These are phyloP conservation scores for Cicer arietinum DNA, from an alignment of 306 rosid species.

Conservation along the genomic window DNA sequence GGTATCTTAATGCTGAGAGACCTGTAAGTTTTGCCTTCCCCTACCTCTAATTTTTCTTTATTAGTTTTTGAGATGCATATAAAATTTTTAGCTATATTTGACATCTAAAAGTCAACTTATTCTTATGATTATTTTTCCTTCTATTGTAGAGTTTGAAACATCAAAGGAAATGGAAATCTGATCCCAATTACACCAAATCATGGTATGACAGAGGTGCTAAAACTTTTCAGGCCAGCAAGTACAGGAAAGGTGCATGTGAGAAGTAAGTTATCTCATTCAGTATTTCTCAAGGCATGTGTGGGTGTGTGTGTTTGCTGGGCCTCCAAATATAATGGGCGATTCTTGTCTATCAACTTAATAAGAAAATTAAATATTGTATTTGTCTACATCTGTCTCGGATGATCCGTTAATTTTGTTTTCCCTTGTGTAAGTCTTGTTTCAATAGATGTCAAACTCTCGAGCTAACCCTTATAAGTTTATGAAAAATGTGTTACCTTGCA, in stretches of 20 bases:
- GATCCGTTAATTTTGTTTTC: neutral
- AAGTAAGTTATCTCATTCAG: constrained; percentile 30
- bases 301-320: neutral
- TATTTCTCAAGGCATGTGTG: neutral
- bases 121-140: neutral
- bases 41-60: neutral
- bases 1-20: constrained; percentile 46
- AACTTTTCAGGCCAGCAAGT: constrained; percentile 40
- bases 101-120: neutral
- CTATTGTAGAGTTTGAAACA: constrained; percentile 45
- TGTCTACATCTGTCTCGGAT: neutral
- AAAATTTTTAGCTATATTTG: neutral
- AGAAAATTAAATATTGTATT: neutral
- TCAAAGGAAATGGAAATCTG: constrained; percentile 44
- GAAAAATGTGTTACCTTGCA: constrained; percentile 1
- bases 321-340: neutral
- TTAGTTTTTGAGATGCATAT: neutral
- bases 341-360: constrained; percentile 6
- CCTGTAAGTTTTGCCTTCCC: constrained; percentile 26
- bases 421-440: neutral
- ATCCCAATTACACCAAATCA: constrained; percentile 42
- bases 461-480: neutral
- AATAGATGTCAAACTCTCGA: neutral
- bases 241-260: constrained; percentile 42
- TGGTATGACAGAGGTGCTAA: constrained; percentile 43